phyloP scores from a whole-genome alignment of 495 filamentous ascomycete species.

The Platismatia glauca region DNA sequence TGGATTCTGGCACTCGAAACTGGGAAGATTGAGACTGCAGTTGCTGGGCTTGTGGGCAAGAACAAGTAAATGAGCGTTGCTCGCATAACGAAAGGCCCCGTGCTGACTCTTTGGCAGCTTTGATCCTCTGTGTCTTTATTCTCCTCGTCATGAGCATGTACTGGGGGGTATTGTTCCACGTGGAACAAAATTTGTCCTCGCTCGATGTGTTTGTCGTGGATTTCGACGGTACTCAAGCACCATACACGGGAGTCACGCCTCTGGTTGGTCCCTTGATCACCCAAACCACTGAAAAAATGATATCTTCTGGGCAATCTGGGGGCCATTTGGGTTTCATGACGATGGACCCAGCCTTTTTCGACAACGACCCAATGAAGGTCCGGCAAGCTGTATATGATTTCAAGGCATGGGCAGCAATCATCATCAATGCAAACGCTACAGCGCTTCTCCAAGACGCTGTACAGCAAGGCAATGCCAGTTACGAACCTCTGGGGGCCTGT shows the following conservation, averaged over 20 bases:
- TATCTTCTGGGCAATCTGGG: conserved; percentile 24
- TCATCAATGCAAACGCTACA: conserved; percentile 59
- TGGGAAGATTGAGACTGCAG: conserved; percentile 39
- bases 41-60: conserved; percentile 35
- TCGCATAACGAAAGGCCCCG: background rate
- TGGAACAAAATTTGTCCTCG: conserved; percentile 37
- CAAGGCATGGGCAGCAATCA: conserved; percentile 53
- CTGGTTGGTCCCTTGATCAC: conserved; percentile 50
- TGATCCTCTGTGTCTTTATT: conserved; percentile 47
- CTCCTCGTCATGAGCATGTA: conserved; percentile 48
- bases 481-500: conserved; percentile 55
- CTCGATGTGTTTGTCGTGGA: conserved; percentile 56
- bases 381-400: conserved; percentile 54
- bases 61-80: conserved; percentile 29
- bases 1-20: conserved; percentile 42
- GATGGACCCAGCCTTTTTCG: conserved; percentile 43
- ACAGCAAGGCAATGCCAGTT: conserved; percentile 47
- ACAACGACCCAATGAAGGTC: conserved; percentile 50
- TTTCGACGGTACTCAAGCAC: conserved; percentile 50
- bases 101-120: conserved; percentile 29
- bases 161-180: conserved; percentile 50
- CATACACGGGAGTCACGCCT: conserved; percentile 39
- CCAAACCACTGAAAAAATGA: conserved; percentile 32
- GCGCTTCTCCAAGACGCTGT: conserved; percentile 49
- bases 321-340: conserved; percentile 43